Evolutionary conservation across 768 basidiomycete genomes (phyloP).

Genomic region (Hortiboletus flavorubellus): DNA sequence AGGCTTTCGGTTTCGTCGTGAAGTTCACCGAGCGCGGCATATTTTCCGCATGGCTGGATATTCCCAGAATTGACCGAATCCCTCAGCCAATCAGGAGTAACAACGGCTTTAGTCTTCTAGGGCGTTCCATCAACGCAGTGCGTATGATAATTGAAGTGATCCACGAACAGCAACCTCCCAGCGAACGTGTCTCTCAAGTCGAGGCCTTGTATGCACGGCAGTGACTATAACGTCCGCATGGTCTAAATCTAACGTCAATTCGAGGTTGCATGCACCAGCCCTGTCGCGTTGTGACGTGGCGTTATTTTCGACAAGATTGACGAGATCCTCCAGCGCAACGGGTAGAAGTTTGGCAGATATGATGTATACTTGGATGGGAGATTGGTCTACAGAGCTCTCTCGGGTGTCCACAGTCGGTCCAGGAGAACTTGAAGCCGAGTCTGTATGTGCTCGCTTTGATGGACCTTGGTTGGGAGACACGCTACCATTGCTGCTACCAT

Average conservation of each 20-base stretch:
- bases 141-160: background rate
- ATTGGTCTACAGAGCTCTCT: constrained; percentile 4
- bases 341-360: constrained; percentile 32
- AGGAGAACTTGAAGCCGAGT: background rate
- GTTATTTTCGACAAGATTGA: constrained; percentile 23
- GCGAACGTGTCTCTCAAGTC: constrained; percentile 66
- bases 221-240: constrained; percentile 69
- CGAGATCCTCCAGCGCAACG: constrained; percentile 21
- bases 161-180: constrained; percentile 62
- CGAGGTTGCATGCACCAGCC: constrained; percentile 18
- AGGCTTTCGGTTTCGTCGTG: constrained; percentile 43
- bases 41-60: constrained; percentile 50
- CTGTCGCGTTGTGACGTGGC: background rate
- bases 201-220: constrained; percentile 57
- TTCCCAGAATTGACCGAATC: constrained; percentile 48
- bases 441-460: constrained; percentile 9
- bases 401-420: background rate
- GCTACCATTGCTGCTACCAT: background rate
- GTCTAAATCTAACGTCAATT: constrained; percentile 38
- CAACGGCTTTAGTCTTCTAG: constrained; percentile 65
- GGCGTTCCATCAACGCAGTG: background rate
- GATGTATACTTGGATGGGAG: constrained; percentile 26
- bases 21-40: constrained; percentile 53
- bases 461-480: constrained; percentile 1
- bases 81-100: constrained; percentile 68